phyloP scores from a whole-genome alignment of 1,284 basidiomycete genomes.

The Ustilago bromivora region DNA sequence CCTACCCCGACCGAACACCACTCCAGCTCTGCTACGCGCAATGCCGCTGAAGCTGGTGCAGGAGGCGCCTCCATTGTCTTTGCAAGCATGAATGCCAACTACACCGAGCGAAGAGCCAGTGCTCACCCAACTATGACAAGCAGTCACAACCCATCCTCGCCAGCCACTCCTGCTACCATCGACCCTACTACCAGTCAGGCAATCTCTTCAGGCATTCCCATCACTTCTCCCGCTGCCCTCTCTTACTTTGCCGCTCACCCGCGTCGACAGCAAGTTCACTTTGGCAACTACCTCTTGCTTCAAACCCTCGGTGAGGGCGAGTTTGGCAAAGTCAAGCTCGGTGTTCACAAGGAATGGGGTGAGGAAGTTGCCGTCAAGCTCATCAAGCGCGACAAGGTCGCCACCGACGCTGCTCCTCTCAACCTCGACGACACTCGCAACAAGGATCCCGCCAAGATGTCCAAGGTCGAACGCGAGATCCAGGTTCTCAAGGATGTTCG shows the following conservation, averaged over 20 bases:
- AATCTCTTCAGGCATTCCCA: slow-evolving; percentile 61
- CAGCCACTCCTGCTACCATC: slow-evolving; percentile 26
- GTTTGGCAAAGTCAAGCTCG: slow-evolving; percentile 99
- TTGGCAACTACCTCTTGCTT: slow-evolving; percentile 69
- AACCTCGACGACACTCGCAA: slow-evolving; percentile 37
- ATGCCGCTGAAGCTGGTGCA: slow-evolving; percentile 12
- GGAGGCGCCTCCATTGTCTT: slow-evolving; percentile 38
- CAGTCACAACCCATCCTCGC: slow-evolving; percentile 19
- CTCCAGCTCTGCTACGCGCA: slow-evolving; percentile 25
- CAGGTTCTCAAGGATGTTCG: slow-evolving; percentile 92
- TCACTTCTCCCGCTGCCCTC: slow-evolving; percentile 68
- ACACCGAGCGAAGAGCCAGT: slow-evolving; percentile 61
- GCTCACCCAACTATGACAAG: slow-evolving; percentile 62
- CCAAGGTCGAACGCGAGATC: slow-evolving; percentile 97
- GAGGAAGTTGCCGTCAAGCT: slow-evolving; percentile 99
- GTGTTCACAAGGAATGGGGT: slow-evolving; percentile 90
- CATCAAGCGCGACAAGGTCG: slow-evolving; percentile 92
- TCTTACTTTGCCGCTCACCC: slow-evolving; percentile 69
- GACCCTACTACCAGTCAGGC: slow-evolving; percentile 55
- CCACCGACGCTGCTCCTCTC: slow-evolving; percentile 73
- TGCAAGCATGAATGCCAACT: slow-evolving; percentile 49
- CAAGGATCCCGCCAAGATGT: slow-evolving; percentile 77
- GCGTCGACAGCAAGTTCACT: slow-evolving; percentile 68
- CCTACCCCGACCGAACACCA: slow-evolving; percentile 52
- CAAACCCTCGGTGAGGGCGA: slow-evolving; percentile 83